phyloP scores from a whole-genome alignment of 257 asterid genomes.

The Solanum chilense region DNA sequence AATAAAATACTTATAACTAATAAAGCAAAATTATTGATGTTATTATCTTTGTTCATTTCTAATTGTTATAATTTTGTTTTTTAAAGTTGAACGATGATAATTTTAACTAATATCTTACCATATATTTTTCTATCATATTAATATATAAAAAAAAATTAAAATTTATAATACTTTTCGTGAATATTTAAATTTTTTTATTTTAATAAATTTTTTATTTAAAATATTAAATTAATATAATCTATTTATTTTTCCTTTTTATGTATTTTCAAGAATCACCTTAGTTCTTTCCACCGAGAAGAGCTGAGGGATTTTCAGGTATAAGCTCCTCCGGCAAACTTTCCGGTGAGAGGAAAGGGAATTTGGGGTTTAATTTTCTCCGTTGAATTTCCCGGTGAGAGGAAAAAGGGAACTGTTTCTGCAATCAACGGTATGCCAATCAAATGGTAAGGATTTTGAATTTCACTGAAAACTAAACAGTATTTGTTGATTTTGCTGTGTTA shows the following conservation, averaged over 20 bases:
- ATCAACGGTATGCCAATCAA: background rate
- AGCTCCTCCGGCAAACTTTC: background rate
- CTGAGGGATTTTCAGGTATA: background rate
- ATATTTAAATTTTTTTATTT: too few relatives aligned
- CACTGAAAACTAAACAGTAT: background rate
- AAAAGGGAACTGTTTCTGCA: background rate
- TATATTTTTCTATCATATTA: too few relatives aligned
- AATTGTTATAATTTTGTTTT: too few relatives aligned
- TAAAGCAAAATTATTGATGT: background rate
- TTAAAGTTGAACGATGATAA: accelerated
- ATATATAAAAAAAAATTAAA: too few relatives aligned
- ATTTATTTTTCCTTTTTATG: background rate
- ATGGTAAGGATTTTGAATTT: background rate
- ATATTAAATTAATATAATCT: accelerated
- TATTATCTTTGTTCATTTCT: accelerated
- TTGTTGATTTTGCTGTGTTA: background rate
- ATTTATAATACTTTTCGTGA: too few relatives aligned
- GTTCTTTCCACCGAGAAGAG: background rate
- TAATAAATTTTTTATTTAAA: too few relatives aligned
- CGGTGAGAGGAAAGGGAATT: background rate
- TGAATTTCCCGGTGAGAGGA: background rate
- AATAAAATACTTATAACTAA: too few relatives aligned
- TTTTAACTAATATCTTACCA: accelerated
- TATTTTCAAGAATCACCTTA: background rate
- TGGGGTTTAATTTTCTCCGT: background rate